Conservation (phyloP, 2,329 filamentous ascomycete species). For the Trichophyton equinum region DNA sequence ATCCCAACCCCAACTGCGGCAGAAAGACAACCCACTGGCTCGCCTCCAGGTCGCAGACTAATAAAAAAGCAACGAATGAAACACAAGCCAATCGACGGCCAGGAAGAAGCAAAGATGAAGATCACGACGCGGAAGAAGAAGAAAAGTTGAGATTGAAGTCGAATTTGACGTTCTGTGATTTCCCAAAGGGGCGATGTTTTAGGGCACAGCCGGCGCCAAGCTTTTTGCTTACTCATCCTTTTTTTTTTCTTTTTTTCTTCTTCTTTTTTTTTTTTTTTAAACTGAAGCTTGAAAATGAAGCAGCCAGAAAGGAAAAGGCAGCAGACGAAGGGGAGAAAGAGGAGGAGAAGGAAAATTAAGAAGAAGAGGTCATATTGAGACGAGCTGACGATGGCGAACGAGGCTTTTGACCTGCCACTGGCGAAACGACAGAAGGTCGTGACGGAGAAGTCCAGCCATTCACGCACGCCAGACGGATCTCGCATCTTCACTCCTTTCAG, state of each 20-base stretch:
- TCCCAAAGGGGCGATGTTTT: neutral
- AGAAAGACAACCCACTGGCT: neutral
- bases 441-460: constrained; percentile 26
- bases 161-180: neutral
- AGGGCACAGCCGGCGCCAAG: neutral
- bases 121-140: neutral
- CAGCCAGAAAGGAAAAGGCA: neutral
- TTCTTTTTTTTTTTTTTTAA: neutral
- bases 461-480: constrained; percentile 39
- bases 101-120: neutral
- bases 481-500: constrained; percentile 88
- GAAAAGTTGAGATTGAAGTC: neutral
- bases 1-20: neutral
- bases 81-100: neutral
- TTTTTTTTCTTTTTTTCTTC: neutral
- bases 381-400: constrained; percentile 15
- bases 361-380: neutral
- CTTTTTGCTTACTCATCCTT: neutral
- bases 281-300: neutral
- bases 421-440: constrained; percentile 64
- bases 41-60: neutral
- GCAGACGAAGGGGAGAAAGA: neutral
- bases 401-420: constrained; percentile 48
- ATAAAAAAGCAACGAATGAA: neutral
- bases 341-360: neutral